Conservation (phyloP, 345 rosid genomes). For the Orychophragmus violaceus region DNA sequence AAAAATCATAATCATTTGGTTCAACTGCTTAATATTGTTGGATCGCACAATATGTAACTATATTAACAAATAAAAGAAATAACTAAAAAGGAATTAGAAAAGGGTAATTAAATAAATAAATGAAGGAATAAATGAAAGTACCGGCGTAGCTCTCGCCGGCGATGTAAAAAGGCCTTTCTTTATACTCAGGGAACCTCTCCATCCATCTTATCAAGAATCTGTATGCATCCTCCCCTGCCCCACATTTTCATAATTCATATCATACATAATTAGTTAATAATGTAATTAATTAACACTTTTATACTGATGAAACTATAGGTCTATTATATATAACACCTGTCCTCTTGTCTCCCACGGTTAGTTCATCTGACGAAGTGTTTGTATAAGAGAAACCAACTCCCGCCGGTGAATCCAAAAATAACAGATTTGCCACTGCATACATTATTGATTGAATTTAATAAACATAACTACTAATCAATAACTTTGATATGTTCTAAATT, state of each 20-base stretch:
- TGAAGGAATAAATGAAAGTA: conserved; percentile 7
- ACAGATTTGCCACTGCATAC: conserved; percentile 60
- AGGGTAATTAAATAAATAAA: background rate
- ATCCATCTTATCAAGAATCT: conserved; percentile 62
- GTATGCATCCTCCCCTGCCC: conserved; percentile 64
- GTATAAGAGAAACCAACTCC: conserved; percentile 90
- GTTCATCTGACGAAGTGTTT: conserved; percentile 49
- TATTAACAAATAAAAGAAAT: background rate
- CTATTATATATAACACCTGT: conserved; percentile 41
- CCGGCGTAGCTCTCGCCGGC: conserved; percentile 99
- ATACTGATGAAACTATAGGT: background rate
- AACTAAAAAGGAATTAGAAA: background rate
- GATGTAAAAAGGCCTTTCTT: conserved; percentile 59
- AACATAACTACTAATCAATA: background rate
- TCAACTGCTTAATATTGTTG: conserved; percentile 16
- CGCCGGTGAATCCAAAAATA: conserved; percentile 86
- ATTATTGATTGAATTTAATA: background rate
- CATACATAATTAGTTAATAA: background rate
- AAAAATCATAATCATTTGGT: too few relatives aligned
- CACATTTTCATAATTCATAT: conserved; percentile 3
- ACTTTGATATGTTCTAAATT: background rate
- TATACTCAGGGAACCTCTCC: conserved; percentile 67
- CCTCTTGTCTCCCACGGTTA: conserved; percentile 64
- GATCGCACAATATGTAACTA: too few relatives aligned
- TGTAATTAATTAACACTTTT: background rate